Base-by-base conservation (phyloP, 2,329 filamentous ascomycete species). In the Lasiodiplodia sp. region DNA sequence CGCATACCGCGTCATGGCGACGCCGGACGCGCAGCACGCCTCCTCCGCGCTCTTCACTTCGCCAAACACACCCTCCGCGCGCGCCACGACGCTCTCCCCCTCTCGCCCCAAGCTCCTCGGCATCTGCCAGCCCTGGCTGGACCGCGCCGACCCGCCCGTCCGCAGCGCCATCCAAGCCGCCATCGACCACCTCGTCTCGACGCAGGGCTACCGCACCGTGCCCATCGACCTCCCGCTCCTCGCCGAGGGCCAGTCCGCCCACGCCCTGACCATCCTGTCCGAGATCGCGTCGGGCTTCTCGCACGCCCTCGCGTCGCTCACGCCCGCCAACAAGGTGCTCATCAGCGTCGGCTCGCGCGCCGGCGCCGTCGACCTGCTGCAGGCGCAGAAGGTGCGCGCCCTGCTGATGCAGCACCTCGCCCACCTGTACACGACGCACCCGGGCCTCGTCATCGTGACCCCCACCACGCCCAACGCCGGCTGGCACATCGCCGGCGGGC, bases 321-420 rank as follows among this genome's bases (percentile, higher is more conserved):
- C 88, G 18, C 80, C 89, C 3, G 84, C 89, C 11, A 96, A 93
- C 80, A 87, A 89, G 71, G 79, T 97, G 25, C 83, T 96, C 47
- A 81, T 96, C 70, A 84, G 85, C 2, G 83, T 93, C 12, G 91
- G 86, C 34, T 80, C 84, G 57, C 87, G 89, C 73, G 91, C 91
- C 0, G 84, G 89, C 0, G 88, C 89, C 0, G 82, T 84, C 0
- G 93, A 97, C 75, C 89, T 92, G 73, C 79, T 95, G 69, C 88
- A 90, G 70, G 90, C 90, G 55, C 91, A 92, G 73, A 88, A 91
- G 73, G 79, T 97, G 37, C 89, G 94, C 31, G 87, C 88, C 44
- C 81, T 95, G 44, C 82, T 95, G 66, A 97, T 96, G 93, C 84
- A 87, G 44, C 93, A 96, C 79, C 83, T 96, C 12, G 87, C 92